Evolutionary conservation across 208 protist species (phyloP), one percentile per base, ranked within the genome.

Genomic region (Wallacemonas sp.): DNA sequence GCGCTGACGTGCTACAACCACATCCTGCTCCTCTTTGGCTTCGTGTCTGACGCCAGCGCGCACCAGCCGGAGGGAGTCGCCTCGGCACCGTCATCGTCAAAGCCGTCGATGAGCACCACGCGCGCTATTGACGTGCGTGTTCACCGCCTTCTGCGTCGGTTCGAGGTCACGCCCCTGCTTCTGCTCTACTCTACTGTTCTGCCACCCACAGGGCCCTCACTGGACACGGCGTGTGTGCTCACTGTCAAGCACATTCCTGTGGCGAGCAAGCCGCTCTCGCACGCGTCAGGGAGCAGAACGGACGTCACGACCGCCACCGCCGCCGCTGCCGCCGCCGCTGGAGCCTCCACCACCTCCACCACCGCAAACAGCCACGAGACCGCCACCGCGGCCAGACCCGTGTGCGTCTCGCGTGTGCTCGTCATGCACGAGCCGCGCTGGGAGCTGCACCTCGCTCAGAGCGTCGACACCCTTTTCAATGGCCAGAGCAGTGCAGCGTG

Each of bases 121-220:
- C 5, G 57, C 21, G 63, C 33, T 2, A 61, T 65, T 38, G 36
- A 30, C 6, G 70, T 92, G 5, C 74, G 83, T 24, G 67, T 95
- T 14, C 89, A 95, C 62, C 86, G 89, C n/a, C 66, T 91, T 55
- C 65, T 90, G 21, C 83, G 89, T 30, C 76, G 76, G 34, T 63
- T 88, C 33, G 70, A 80, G n/a, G 89, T 95, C 46, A 78, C 75
- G 48, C 83, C 85, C 24, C 48, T 83, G 38, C 36, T 95, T 36
- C 49, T 72, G 11, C 70, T 92, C 63, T 81, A 82, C 61, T 83
- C 81, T 2, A 90, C 76, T 33, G 80, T 91, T 17, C 57, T 95
- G 29, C 79, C 85, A 29, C 86, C 89, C 9, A 52, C 69, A 1
- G 88, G 86, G 61, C 61, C 71, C 0, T 78, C 72, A 0, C 39